Evolutionary conservation across 2,329 filamentous ascomycete genomes (phyloP).

Genomic region (Colletotrichum orbiculare): DNA sequence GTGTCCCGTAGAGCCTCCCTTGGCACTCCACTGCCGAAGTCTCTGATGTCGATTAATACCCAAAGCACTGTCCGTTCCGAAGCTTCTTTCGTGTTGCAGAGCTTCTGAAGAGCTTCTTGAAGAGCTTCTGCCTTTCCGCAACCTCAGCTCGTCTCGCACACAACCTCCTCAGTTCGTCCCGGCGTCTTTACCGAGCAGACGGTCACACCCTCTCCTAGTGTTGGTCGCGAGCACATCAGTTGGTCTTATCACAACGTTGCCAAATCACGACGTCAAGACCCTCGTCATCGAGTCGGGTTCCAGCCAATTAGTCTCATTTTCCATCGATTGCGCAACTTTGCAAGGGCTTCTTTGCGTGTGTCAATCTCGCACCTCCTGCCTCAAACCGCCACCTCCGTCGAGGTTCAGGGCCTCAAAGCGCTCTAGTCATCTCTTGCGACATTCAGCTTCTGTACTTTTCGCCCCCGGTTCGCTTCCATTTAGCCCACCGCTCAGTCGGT

Average conservation of each 20-base stretch:
- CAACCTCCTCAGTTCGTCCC: conserved; percentile 4
- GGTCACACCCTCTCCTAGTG: conserved; percentile 6
- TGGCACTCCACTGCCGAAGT: conserved; percentile 34
- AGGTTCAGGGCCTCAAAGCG: conserved; percentile 21
- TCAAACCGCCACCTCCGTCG: conserved; percentile 27
- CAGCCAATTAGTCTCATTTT: conserved; percentile 24
- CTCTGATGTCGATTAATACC: conserved; percentile 33
- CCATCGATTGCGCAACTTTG: conserved; percentile 33
- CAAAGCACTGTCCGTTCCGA: conserved; percentile 2
- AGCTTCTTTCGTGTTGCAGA: conserved; percentile 4
- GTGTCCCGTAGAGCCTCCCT: conserved; percentile 33
- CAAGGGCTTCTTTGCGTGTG: conserved; percentile 22
- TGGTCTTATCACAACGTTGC: conserved; percentile 16
- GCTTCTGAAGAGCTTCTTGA: conserved; percentile 20
- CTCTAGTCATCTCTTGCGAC: conserved; percentile 28
- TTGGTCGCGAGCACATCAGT: conserved; percentile 17
- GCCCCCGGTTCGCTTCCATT: conserved; percentile 8
- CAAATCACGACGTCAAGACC: conserved; percentile 15
- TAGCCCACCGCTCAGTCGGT: conserved; percentile 15
- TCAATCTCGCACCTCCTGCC: conserved; percentile 32
- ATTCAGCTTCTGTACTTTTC: conserved; percentile 19
- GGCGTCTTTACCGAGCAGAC: conserved; percentile 9
- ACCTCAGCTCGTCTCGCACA: not conserved
- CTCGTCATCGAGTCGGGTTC: conserved; percentile 18
- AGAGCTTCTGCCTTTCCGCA: conserved; percentile 26